Evolutionary conservation across 2,329 filamentous ascomycete genomes (phyloP), one percentile per base, ranked within the genome.

Genomic region (Dryadomyces quercus-mongolicae): DNA sequence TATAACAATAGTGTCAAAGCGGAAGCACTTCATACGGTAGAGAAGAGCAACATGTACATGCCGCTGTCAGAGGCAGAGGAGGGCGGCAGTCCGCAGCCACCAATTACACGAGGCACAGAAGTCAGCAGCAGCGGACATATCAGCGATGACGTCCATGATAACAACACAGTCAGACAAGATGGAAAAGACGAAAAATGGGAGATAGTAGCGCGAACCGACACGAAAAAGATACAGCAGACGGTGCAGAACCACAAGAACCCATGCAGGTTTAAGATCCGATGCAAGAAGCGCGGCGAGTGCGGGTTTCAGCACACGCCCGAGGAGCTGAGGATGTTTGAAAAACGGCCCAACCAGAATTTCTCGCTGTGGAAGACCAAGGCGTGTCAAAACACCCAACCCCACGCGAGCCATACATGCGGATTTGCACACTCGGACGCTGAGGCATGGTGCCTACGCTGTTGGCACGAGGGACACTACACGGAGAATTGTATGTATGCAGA

Each of bases 211-310:
- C 47, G 47, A 18, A 20, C 47, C 4, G 31, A 49, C 47, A 1
- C 47, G 9, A 38, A 21, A 18, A 49, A 34, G 4, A 10, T 9
- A 2, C 31, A 21, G 15, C 47, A 31, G 25, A 8, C 8, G 31
- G 16, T n/a, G 31, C n/a, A 15, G 12, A 16, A 21, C 8, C 31
- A 12, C n/a, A 21, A 8, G 25, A 31, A 49, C 31, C 16, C 8
- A 5, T 49, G 47, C n/a, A 10, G 5, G 3, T 10, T 21, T 3
- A 15, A 36, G 18, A 38, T 55, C 42, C 53, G 43, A 22, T 55
- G 55, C 53, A 25, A 43, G 18, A 53, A 55, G 40, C 13, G 36
- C 16, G 53, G 53, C 34, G 31, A 50, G 12, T 57, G 55, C 15
- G 43, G 43, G 16, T 47, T n/a, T 38, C 25, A 36, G 20, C 55